These are phyloP conservation scores for Farysia itapuensis DNA, from an alignment of 1,284 basidiomycete species.

Conservation along the genomic window DNA sequence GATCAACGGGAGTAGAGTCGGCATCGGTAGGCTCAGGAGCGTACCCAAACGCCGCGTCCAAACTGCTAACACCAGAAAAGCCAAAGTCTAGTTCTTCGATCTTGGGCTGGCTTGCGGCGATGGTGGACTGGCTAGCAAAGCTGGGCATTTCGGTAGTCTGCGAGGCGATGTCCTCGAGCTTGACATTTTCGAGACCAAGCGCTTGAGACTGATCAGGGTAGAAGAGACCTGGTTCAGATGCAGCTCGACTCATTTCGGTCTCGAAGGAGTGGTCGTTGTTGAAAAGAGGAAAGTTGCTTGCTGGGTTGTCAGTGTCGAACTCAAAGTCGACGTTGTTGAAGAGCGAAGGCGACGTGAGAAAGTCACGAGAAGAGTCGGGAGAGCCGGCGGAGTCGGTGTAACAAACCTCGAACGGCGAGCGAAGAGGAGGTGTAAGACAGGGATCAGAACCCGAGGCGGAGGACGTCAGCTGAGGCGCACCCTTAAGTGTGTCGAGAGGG, in stretches of 20 bases:
- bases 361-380: slow-evolving; percentile 36
- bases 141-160: slow-evolving; percentile 8
- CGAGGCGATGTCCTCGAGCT: slow-evolving; percentile 25
- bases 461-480: not conserved
- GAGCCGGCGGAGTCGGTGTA: slow-evolving; percentile 31
- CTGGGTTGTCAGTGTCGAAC: slow-evolving; percentile 18
- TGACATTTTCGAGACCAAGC: slow-evolving; percentile 19
- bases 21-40: too few species aligned
- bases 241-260: slow-evolving; percentile 1
- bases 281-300: slow-evolving; percentile 23
- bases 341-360: slow-evolving; percentile 30
- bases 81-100: slow-evolving; percentile 12
- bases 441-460: slow-evolving; percentile 3
- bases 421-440: slow-evolving; percentile 19
- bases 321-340: slow-evolving; percentile 35
- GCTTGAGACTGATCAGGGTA: not conserved
- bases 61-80: slow-evolving; percentile 1
- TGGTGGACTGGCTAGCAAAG: slow-evolving; percentile 23
- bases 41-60: slow-evolving; percentile 28
- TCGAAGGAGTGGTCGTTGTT: slow-evolving; percentile 18
- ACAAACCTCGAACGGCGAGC: slow-evolving; percentile 25
- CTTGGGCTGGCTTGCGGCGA: slow-evolving; percentile 26
- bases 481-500: slow-evolving; percentile 10
- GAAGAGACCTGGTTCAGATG: not conserved
- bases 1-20: too few species aligned